A percentile compares a stretch with the other conserved stretches of the same genome.
Conservation (phyloP, 805 yeast genomes). For the Hanseniaspora occidentalis region DNA sequence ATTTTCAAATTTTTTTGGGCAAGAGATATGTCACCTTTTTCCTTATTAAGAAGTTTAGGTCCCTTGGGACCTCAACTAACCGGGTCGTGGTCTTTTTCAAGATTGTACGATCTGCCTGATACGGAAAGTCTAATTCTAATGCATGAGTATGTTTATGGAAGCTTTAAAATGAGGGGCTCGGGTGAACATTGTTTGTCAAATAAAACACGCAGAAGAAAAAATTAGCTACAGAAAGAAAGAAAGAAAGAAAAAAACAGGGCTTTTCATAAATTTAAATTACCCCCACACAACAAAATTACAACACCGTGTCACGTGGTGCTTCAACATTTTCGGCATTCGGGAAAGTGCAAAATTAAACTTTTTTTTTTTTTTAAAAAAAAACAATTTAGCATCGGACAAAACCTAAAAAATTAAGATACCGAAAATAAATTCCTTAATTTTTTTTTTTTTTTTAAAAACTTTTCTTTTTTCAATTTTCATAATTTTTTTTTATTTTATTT, state of each 20-base stretch:
- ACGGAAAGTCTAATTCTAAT: slow-evolving; percentile 27
- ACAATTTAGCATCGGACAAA: no score
- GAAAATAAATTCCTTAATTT: background rate
- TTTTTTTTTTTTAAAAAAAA: no score
- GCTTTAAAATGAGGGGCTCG: slow-evolving; percentile 42
- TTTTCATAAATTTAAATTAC: no score
- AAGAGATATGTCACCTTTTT: slow-evolving; percentile 41
- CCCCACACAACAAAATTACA: no score
- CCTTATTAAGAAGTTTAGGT: slow-evolving; percentile 36
- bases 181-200: slow-evolving; percentile 55
- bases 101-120: slow-evolving; percentile 27
- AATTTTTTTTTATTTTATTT: no score
- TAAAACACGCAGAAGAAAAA: no score
- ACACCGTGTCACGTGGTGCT: no score
- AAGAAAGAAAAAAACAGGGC: no score
- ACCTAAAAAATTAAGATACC: background rate
- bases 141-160: slow-evolving; percentile 40
- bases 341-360: no score
- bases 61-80: slow-evolving; percentile 41
- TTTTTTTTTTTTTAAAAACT: background rate
- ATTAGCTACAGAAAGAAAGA: no score
- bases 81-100: slow-evolving; percentile 41
- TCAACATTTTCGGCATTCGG: no score
- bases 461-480: no score
- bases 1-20: slow-evolving; percentile 37